Conservation (phyloP, 306 rosid species). For the Prunus fruticosa region DNA sequence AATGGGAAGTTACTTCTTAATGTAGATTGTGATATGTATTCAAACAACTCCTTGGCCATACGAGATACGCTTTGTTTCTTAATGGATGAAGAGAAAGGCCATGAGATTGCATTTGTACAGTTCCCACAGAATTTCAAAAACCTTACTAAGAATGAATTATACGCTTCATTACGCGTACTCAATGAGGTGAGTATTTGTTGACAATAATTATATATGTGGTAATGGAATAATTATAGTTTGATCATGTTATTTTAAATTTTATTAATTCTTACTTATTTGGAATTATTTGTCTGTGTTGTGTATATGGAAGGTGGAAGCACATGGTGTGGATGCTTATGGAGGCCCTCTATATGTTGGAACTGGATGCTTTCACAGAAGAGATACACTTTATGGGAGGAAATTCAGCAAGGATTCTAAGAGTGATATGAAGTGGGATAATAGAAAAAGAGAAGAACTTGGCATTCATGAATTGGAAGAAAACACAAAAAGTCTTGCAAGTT, state of each 20-base stretch:
- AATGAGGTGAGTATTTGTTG: constrained; percentile 19
- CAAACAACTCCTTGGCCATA: constrained; percentile 58
- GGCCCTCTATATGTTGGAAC: constrained; percentile 63
- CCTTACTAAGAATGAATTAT: constrained; percentile 58
- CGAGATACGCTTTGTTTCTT: constrained; percentile 74
- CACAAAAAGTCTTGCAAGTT: constrained; percentile 13
- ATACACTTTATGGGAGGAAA: constrained; percentile 50
- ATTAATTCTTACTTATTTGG: neutral
- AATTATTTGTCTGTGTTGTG: neutral
- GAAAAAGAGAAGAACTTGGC: constrained; percentile 35
- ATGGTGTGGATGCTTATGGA: constrained; percentile 50
- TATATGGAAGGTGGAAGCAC: constrained; percentile 43
- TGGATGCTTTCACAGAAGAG: constrained; percentile 78
- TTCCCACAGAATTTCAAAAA: constrained; percentile 56
- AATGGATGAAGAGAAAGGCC: constrained; percentile 72
- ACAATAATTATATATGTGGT: too few species aligned
- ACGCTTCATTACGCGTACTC: constrained; percentile 17
- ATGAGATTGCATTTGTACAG: constrained; percentile 64
- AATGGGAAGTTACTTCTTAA: constrained; percentile 56
- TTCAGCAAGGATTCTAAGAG: constrained; percentile 27
- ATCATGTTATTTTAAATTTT: too few species aligned
- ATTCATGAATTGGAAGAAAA: constrained; percentile 40
- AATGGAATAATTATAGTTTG: too few species aligned
- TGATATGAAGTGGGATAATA: constrained; percentile 33
- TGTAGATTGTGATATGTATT: constrained; percentile 86